These are phyloP conservation scores for Plenodomus biglobosus DNA, from an alignment of 2,329 filamentous ascomycete genomes.

Conservation along the genomic window DNA sequence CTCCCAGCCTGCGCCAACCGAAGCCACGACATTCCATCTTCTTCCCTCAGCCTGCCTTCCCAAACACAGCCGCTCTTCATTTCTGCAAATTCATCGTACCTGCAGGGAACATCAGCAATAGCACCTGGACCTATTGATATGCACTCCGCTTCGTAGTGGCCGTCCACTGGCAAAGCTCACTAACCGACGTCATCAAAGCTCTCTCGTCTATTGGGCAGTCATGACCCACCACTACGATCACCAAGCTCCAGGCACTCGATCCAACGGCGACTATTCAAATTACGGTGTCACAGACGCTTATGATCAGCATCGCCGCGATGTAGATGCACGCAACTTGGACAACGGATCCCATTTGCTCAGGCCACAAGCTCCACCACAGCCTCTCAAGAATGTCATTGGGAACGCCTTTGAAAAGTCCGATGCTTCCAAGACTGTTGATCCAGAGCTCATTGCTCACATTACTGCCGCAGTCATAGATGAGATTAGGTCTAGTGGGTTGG, in stretches of 20 bases:
- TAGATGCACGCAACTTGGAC: slow-evolving; percentile 7
- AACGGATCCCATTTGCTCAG: neutral
- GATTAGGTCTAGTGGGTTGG: slow-evolving; percentile 50
- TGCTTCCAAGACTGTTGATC: slow-evolving; percentile 56
- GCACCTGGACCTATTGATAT: slow-evolving; percentile 21
- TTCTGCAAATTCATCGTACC: slow-evolving; percentile 10
- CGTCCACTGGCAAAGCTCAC: neutral
- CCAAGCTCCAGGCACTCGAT: slow-evolving; percentile 16
- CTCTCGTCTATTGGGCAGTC: neutral
- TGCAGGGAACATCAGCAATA: slow-evolving; percentile 25
- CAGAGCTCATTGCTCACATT: slow-evolving; percentile 63
- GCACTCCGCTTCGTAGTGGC: slow-evolving; percentile 12
- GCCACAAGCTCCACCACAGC: slow-evolving; percentile 40
- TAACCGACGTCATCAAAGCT: slow-evolving; percentile 13
- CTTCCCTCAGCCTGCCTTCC: slow-evolving; percentile 2
- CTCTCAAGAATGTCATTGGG: slow-evolving; percentile 60
- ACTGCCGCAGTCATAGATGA: slow-evolving; percentile 54
- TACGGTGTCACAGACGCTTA: slow-evolving; percentile 18
- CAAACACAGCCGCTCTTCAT: neutral
- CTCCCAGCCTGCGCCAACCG: neutral
- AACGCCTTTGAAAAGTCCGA: slow-evolving; percentile 58
- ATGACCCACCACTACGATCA: slow-evolving; percentile 22
- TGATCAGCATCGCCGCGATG: slow-evolving; percentile 15
- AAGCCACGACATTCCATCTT: neutral
- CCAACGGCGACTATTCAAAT: slow-evolving; percentile 24